Percentiles rank a stretch among this genome's conserved stretches.
Evolutionary conservation across 768 basidiomycete genomes (phyloP).

Genomic region (Cystobasidium ongulense): DNA sequence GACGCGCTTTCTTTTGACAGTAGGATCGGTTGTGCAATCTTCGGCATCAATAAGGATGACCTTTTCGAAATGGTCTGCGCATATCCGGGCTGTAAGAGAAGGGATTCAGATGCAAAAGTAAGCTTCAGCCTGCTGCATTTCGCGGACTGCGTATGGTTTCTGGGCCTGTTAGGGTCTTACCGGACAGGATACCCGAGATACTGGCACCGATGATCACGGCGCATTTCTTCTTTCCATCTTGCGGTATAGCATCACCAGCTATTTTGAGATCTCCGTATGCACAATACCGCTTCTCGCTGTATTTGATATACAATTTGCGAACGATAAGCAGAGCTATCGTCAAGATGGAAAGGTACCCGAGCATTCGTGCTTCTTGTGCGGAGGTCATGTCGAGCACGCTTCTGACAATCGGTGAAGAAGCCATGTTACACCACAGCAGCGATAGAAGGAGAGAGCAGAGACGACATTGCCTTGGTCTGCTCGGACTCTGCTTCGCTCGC

Average conservation of each 20-base stretch:
- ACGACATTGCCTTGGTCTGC: too few relatives aligned
- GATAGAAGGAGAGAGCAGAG: background rate
- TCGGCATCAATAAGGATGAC: conserved; percentile 12
- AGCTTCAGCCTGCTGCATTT: too few relatives aligned
- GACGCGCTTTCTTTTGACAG: background rate
- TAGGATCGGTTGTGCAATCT: conserved; percentile 17
- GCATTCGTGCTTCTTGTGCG: background rate
- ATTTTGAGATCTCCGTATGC: conserved; percentile 4
- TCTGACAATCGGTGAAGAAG: background rate
- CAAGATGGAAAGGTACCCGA: background rate
- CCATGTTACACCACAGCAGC: background rate
- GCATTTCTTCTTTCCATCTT: background rate
- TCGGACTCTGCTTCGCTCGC: too few relatives aligned
- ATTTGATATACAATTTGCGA: background rate
- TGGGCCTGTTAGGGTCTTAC: background rate
- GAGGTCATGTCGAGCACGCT: background rate
- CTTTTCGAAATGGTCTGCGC: conserved; percentile 16
- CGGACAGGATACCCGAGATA: conserved; percentile 12
- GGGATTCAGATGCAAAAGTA: background rate
- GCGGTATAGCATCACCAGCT: background rate
- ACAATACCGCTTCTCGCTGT: background rate
- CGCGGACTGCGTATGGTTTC: background rate
- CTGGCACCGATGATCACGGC: conserved; percentile 7
- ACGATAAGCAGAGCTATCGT: background rate
- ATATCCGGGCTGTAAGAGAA: background rate